A percentile compares a stretch with the other conserved stretches of the same genome.
Evolutionary conservation across 306 rosid genomes (phyloP).

Genomic region (Rubus idaeus): DNA sequence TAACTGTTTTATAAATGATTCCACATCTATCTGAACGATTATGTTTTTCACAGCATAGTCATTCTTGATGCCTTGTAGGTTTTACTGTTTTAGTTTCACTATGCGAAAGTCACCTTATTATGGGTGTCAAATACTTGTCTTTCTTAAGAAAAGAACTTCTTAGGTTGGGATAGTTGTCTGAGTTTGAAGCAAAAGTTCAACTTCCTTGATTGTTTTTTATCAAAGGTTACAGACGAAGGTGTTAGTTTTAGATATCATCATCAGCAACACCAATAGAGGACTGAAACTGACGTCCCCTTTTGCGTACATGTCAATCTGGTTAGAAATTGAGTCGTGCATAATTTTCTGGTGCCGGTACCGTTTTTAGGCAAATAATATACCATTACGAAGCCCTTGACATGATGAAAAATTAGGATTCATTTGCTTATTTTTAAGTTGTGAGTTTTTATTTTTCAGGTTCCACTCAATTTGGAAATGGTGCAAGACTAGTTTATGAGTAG

Average conservation of each 20-base stretch:
- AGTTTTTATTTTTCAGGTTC: too few relatives aligned
- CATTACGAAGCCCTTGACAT: too few relatives aligned
- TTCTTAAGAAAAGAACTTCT: not conserved
- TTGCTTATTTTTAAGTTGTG: too few relatives aligned
- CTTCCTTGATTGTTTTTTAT: not conserved
- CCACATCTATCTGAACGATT: not conserved
- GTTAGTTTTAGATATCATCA: not conserved
- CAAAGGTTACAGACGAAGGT: not conserved
- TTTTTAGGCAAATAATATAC: too few relatives aligned
- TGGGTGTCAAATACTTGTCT: not conserved
- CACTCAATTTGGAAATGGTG: too few relatives aligned
- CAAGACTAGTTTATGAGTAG: too few relatives aligned
- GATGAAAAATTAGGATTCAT: too few relatives aligned
- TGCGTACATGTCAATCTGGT: too few relatives aligned
- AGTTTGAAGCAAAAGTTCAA: conserved; percentile 5
- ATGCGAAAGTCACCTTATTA: not conserved
- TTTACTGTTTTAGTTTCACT: not conserved
- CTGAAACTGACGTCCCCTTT: too few relatives aligned
- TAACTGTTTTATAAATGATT: not conserved
- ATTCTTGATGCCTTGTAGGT: not conserved
- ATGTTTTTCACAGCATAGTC: not conserved
- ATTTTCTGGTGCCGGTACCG: too few relatives aligned
- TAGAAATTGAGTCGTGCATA: too few relatives aligned
- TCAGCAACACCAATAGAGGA: not conserved
- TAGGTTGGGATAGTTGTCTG: not conserved